Percentiles rank a stretch among this genome's conserved stretches.
Evolutionary conservation across 202 grass and related monocot species (phyloP).

Genomic region (Setaria italica): DNA sequence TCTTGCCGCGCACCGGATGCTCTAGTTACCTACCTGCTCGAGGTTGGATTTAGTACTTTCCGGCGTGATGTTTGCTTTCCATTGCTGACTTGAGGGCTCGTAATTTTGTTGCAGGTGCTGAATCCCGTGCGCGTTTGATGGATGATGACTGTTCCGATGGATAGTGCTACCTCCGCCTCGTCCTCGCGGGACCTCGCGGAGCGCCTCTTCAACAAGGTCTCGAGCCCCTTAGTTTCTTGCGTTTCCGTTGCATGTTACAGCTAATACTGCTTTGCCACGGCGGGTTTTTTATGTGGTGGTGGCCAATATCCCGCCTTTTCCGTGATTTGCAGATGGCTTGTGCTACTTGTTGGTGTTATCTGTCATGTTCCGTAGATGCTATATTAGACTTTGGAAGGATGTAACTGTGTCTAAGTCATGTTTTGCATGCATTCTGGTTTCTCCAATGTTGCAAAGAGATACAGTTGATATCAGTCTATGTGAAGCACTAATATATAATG

Average conservation of each 20-base stretch:
- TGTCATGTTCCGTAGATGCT: background rate
- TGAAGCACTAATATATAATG: background rate
- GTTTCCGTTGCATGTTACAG: background rate
- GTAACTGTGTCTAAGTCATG: background rate
- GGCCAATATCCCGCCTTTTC: background rate
- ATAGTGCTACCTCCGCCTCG: constrained; percentile 46
- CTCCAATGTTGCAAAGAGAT: background rate
- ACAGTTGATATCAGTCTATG: background rate
- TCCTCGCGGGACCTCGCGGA: constrained; percentile 57
- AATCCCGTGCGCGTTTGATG: constrained; percentile 56
- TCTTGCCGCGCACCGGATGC: background rate
- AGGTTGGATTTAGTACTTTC: constrained; percentile 1
- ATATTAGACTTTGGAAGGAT: background rate
- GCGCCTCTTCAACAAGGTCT: constrained; percentile 62
- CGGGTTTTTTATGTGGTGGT: background rate
- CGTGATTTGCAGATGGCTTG: background rate
- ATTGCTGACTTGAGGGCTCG: background rate
- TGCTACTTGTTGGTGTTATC: background rate
- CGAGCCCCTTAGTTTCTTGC: background rate
- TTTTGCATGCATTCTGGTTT: background rate
- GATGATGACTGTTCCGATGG: constrained; percentile 81
- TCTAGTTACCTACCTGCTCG: background rate
- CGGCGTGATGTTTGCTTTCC: background rate
- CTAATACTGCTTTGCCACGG: background rate
- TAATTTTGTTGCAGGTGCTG: constrained; percentile 12